Conservation (phyloP, 257 asterid species). For the Ajuga chamaepitys region DNA sequence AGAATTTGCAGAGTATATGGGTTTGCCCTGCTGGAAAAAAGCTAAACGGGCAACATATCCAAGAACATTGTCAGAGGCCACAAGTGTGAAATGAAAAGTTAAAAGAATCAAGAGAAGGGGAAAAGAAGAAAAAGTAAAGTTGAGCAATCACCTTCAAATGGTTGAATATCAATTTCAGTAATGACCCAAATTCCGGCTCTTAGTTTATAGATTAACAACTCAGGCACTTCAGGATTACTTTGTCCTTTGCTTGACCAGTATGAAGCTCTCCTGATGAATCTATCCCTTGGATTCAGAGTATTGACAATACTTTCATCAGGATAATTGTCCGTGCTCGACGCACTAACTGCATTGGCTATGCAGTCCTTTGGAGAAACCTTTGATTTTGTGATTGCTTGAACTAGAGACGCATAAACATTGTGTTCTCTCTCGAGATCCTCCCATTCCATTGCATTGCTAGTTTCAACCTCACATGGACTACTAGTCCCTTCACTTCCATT, state of each 20-base stretch:
- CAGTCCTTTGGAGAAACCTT: constrained; percentile 36
- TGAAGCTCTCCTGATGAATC: constrained; percentile 35
- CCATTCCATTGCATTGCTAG: constrained; percentile 23
- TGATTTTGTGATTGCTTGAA: constrained; percentile 43
- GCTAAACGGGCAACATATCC: constrained; percentile 36
- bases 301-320: constrained; percentile 57
- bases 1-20: constrained; percentile 67
- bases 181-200: constrained; percentile 55
- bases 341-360: constrained; percentile 56
- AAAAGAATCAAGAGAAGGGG: background rate
- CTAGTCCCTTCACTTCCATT: constrained; percentile 9
- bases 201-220: constrained; percentile 60
- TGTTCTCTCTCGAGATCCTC: constrained; percentile 42
- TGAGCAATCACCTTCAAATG: constrained; percentile 59
- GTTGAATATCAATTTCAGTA: constrained; percentile 63
- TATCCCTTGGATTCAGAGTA: constrained; percentile 59
- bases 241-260: constrained; percentile 92
- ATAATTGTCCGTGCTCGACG: constrained; percentile 70
- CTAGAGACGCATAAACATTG: constrained; percentile 50
- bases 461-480: constrained; percentile 17
- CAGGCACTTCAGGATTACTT: constrained; percentile 54
- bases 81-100: background rate
- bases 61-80: constrained; percentile 5
- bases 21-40: constrained; percentile 53
- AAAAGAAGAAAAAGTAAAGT: constrained; percentile 1